Base-by-base conservation (phyloP, 805 yeast species). In the Nakazawaea anatomiae region DNA sequence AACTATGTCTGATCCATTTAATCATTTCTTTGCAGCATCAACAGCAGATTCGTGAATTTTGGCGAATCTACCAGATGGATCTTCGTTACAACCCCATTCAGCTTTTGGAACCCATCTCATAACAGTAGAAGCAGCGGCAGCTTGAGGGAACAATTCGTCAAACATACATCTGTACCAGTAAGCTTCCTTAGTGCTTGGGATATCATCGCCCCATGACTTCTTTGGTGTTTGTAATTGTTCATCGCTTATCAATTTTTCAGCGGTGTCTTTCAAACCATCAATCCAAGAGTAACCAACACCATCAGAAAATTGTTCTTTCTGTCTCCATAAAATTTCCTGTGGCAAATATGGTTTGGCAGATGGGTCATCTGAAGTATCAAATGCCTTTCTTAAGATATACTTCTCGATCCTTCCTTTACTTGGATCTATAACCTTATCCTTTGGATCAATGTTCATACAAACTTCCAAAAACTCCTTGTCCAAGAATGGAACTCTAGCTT, bases 61-160 rank as follows among this genome's bases (percentile, higher is more conserved):
- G 60, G 96, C 97, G 67, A 77, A 92, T 76, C 99, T 88, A 58
- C 99, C 99, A 51, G 96, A 87, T 50, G 99, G 99, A 72, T 94
- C 99, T 63, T 85, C 96, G 65, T 91, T 90, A 75, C 99, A 94
- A 59, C 99, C 99, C 99, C 99, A 94, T 71, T 94, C 99, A 56
- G 98, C 98, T 80, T 94, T 94, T 68, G 99, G 99, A 72, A 94
- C 74, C 99, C 99, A 94, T 80, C 99, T 87, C 97, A 89, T 90
- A 54, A 94, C 99, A 18, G 99, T 94, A 40, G 83, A 74, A 53
- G 96, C 97, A 57, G 96, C 99, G 58, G 97, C 94, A 71, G 83
- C 77, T 62, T 85, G 83, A 55, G 91, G 87, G 87, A 90, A 94
- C 62, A 89, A 73, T 63, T 87, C 95, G 72, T 94, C 99, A 63